phyloP scores from a whole-genome alignment of 306 rosid species.

The Geum urbanum region DNA sequence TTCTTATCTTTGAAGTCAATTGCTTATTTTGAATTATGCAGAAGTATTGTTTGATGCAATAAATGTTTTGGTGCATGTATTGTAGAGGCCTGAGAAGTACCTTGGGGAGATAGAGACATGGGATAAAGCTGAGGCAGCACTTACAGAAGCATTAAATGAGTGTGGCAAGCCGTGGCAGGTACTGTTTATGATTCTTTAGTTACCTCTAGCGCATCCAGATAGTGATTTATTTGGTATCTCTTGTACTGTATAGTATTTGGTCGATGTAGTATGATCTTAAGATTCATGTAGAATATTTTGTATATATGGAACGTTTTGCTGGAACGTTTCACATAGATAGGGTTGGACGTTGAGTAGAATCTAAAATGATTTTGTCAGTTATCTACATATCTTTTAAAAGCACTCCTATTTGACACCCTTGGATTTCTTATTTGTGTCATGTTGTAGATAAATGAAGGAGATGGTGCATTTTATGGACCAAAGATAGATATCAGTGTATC shows the following conservation, averaged over 20 bases:
- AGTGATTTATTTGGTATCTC: not conserved
- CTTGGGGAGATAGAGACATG: constrained; percentile 75
- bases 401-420: constrained; percentile 9
- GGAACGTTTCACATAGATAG: not conserved
- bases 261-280: not conserved
- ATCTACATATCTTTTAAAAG: not conserved
- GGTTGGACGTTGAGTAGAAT: not conserved
- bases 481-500: constrained; percentile 88
- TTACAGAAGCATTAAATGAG: constrained; percentile 75
- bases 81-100: constrained; percentile 82
- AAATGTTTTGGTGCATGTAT: not conserved
- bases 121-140: constrained; percentile 91
- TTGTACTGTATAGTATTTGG: not conserved
- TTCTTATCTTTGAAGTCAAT: not conserved
- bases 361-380: not conserved
- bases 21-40: not conserved
- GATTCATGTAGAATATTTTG: not conserved
- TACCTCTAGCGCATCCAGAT: not conserved
- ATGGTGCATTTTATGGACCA: constrained; percentile 96
- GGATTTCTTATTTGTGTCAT: not conserved
- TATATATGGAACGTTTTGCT: not conserved
- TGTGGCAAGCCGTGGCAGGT: constrained; percentile 95
- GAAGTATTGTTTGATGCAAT: not conserved
- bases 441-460: constrained; percentile 66
- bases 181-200: constrained; percentile 10